These are phyloP conservation scores for Heritiera fomes DNA, from an alignment of 345 rosid species.

Conservation along the genomic window DNA sequence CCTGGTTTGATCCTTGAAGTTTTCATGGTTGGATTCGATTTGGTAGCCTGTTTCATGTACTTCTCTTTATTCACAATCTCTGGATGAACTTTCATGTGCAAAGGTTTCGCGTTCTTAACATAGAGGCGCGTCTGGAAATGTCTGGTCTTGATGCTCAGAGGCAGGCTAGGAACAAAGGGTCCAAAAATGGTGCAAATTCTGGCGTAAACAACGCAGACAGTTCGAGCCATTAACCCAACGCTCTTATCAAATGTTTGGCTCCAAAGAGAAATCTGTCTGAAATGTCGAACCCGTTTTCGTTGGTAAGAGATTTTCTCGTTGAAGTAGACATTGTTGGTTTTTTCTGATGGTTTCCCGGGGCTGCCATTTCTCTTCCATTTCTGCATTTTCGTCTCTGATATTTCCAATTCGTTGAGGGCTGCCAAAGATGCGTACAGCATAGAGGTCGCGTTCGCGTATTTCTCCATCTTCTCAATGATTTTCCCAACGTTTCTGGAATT, in stretches of 20 bases:
- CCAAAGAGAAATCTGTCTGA: conserved; percentile 46
- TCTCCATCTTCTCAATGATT: conserved; percentile 43
- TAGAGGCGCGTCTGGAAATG: neutral
- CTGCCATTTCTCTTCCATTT: conserved; percentile 27
- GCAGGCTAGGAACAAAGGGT: conserved; percentile 30
- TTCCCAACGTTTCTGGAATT: conserved; percentile 27
- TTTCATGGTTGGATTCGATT: conserved; percentile 35
- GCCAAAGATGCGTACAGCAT: conserved; percentile 30
- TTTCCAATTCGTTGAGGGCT: conserved; percentile 39
- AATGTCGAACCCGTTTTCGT: conserved; percentile 35
- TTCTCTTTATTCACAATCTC: conserved; percentile 23
- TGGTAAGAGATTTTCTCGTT: conserved; percentile 36
- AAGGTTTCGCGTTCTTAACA: neutral
- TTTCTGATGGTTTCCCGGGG: neutral
- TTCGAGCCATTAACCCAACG: conserved; percentile 37
- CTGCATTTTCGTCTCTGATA: conserved; percentile 38
- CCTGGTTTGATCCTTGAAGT: neutral
- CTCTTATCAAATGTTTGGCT: conserved; percentile 39
- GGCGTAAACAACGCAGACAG: conserved; percentile 28
- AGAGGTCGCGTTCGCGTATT: conserved; percentile 33
- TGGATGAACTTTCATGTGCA: conserved; percentile 26
- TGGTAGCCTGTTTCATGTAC: neutral
- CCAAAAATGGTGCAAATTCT: conserved; percentile 43
- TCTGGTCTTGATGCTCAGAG: conserved; percentile 12
- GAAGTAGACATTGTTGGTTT: conserved; percentile 28